Evolutionary conservation across 2,329 filamentous ascomycete species (phyloP), one percentile per base, ranked within the genome.

Genomic region (Aureobasidium namibiae): DNA sequence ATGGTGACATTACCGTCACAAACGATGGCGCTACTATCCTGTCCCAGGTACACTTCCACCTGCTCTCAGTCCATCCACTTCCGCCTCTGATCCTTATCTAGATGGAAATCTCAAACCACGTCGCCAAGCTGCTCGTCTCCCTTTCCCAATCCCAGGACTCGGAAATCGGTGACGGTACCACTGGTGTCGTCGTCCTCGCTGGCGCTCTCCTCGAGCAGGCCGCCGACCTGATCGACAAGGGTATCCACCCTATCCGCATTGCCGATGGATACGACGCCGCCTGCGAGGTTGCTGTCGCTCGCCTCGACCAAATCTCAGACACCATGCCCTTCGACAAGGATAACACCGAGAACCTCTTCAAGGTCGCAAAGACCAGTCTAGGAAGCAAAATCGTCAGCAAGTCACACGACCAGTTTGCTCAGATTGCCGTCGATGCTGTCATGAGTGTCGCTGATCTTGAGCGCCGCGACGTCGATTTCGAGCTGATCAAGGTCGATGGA

Each of bases 381-480:
- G 94, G 95, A 67, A 96, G 90, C 82, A 99, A 99, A 80, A 99
- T 99, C 71, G 94, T 99, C 52, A 97, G 92, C 72, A 99, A 96
- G 77, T 90, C 94, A 42, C 94, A 99, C 76, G 92, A 97, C 75
- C 92, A 97, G 73, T 99, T 99, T 71, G 89, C 94, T 70, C 88
- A 95, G 66, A 99, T 99, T 69, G 94, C 94, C 57, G 91, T 99
- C 46, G 94, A 99, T 70, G 95, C 94, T 44, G 92, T 99, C 52
- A 83, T 99, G 61, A 96, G 92, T 1, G 95, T 99, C 61, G 94
- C 94, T 56, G 94, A 99, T 72, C 80, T 99, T 59, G 90, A 96
- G 72, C 88, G 92, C 65, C 96, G 91, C 77, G 94, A 99, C 70
- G 95, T 99, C 62, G 92, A 99, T 72, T 99, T 99, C 71, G 94